Evolutionary conservation across 768 basidiomycete genomes (phyloP).

Genomic region (Agrocybe pediades): DNA sequence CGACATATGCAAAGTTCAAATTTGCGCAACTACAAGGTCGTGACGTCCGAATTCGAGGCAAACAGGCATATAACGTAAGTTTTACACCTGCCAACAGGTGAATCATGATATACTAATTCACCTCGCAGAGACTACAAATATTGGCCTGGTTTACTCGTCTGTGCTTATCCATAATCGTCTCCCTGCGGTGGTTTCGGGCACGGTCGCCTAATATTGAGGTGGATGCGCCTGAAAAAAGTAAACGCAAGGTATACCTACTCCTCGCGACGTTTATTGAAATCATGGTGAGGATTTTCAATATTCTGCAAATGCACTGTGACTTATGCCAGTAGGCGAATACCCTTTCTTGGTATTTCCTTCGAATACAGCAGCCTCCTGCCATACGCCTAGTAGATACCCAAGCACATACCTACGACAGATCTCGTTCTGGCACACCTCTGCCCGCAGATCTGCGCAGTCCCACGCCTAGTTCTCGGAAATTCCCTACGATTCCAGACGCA

Average conservation of each 20-base stretch:
- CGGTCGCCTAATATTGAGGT: conserved; percentile 32
- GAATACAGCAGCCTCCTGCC: conserved; percentile 66
- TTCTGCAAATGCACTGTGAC: conserved; percentile 1
- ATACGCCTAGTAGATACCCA: conserved; percentile 70
- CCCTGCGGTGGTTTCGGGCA: conserved; percentile 41
- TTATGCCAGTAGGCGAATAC: conserved; percentile 45
- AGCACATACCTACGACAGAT: conserved; percentile 38
- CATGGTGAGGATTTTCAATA: conserved; percentile 41
- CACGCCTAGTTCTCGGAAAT: conserved; percentile 20
- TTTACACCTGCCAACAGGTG: background rate
- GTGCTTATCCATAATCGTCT: conserved; percentile 46
- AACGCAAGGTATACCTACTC: conserved; percentile 45
- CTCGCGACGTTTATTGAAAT: conserved; percentile 52
- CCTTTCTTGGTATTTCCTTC: conserved; percentile 55
- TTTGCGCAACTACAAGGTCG: conserved; percentile 71
- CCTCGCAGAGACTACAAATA: conserved; percentile 57
- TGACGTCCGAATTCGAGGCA: conserved; percentile 67
- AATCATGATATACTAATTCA: background rate
- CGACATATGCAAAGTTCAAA: conserved; percentile 66
- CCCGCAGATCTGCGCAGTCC: conserved; percentile 19
- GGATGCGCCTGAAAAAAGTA: conserved; percentile 30
- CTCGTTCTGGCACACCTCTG: conserved; percentile 47
- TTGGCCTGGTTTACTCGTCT: conserved; percentile 60
- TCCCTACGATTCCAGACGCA: conserved; percentile 38
- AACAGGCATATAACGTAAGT: conserved; percentile 63